Conservation (phyloP, 768 basidiomycete genomes). For the Kockovaella imperatae region DNA sequence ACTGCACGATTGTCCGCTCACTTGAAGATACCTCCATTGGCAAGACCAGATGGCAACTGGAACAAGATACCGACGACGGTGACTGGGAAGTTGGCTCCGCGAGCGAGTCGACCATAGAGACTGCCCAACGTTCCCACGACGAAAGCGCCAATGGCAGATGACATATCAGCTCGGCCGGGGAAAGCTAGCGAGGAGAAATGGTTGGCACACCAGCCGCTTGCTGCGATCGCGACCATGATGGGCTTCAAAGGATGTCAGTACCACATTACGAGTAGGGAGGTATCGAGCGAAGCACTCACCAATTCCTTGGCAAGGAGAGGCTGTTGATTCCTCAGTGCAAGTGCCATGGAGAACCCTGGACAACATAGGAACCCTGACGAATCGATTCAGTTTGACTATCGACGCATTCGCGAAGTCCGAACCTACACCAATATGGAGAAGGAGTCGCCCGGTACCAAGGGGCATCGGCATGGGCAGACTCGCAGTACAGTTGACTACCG, state of each 20-base stretch:
- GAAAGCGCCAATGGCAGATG: slow-evolving; percentile 72
- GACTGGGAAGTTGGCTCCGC: slow-evolving; percentile 62
- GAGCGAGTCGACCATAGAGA: slow-evolving; percentile 64
- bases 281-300: background rate
- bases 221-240: slow-evolving; percentile 54
- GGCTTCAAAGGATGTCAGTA: slow-evolving; percentile 20
- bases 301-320: slow-evolving; percentile 46
- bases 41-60: slow-evolving; percentile 74
- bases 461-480: slow-evolving; percentile 53
- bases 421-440: slow-evolving; percentile 63
- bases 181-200: slow-evolving; percentile 59
- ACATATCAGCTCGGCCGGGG: slow-evolving; percentile 64
- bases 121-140: slow-evolving; percentile 73
- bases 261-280: background rate
- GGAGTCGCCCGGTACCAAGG: slow-evolving; percentile 71
- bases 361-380: slow-evolving; percentile 43
- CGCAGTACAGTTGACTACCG: slow-evolving; percentile 57
- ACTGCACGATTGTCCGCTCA: slow-evolving; percentile 30
- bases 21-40: slow-evolving; percentile 68
- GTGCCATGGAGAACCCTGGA: slow-evolving; percentile 44
- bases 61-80: slow-evolving; percentile 76
- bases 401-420: background rate
- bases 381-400: background rate
- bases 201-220: slow-evolving; percentile 69
- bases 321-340: slow-evolving; percentile 46